Percentiles rank a stretch among this genome's conserved stretches.
These are phyloP conservation scores for Colletotrichum viniferum DNA, from an alignment of 2,329 filamentous ascomycete genomes.

Conservation along the genomic window DNA sequence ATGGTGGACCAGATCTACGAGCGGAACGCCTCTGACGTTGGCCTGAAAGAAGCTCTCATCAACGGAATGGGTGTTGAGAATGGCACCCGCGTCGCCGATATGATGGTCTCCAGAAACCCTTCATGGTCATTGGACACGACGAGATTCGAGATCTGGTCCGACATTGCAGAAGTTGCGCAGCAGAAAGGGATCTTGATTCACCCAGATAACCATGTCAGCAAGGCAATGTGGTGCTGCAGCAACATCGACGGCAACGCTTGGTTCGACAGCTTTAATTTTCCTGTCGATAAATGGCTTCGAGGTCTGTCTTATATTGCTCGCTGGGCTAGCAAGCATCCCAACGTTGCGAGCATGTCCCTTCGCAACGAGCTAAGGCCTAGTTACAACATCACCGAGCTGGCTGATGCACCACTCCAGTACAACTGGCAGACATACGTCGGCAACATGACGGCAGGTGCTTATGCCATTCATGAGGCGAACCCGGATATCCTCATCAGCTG, in stretches of 20 bases:
- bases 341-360: neutral
- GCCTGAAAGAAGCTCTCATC: neutral
- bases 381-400: neutral
- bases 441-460: neutral
- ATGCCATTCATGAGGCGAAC: neutral
- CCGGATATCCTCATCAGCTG: neutral
- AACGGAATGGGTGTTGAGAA: neutral
- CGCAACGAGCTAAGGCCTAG: neutral
- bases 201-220: neutral
- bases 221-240: neutral
- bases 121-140: neutral
- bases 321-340: neutral
- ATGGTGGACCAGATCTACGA: neutral
- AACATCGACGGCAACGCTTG: neutral
- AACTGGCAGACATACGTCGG: neutral
- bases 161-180: neutral
- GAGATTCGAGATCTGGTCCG: neutral
- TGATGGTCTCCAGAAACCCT: neutral
- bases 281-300: neutral
- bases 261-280: neutral
- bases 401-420: neutral
- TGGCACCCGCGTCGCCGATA: neutral
- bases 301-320: neutral
- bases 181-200: neutral
- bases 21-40: neutral